Conservation (phyloP, 208 protist species). For the Porcisia deanei region DNA sequence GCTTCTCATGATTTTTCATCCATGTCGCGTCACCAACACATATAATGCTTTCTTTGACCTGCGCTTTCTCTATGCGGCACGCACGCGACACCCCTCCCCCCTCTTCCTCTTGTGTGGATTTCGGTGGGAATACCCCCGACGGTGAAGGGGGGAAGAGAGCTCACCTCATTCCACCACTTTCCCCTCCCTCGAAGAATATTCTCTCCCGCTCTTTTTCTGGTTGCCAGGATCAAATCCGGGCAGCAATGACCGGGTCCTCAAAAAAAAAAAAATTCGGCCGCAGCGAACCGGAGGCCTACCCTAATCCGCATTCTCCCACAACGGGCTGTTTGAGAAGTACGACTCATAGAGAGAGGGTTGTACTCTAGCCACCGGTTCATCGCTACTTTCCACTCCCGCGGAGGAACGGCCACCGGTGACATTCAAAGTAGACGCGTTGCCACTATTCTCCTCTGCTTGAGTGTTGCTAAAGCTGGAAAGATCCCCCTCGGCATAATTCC, state of each 20-base stretch:
- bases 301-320: constrained; percentile 10
- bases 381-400: neutral
- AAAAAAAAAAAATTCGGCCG: neutral
- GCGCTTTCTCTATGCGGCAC: neutral
- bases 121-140: too few relatives aligned
- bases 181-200: too few relatives aligned
- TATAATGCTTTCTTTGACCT: neutral
- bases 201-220: neutral
- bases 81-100: neutral
- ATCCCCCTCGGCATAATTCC: constrained; percentile 7
- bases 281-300: neutral
- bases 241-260: neutral
- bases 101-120: too few relatives aligned
- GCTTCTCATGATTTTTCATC: neutral
- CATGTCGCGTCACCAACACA: neutral
- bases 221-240: neutral
- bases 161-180: neutral
- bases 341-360: constrained; percentile 5
- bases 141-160: neutral
- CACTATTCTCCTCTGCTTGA: constrained; percentile 6
- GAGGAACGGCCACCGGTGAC: neutral
- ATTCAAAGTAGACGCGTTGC: neutral
- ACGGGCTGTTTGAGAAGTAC: constrained; percentile 7
- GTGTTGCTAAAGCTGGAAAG: constrained; percentile 26
- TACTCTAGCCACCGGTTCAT: neutral